Evolutionary conservation across 2,329 filamentous ascomycete genomes (phyloP), one percentile per base, ranked within the genome.

Genomic region (Calcarisporium arbuscula): DNA sequence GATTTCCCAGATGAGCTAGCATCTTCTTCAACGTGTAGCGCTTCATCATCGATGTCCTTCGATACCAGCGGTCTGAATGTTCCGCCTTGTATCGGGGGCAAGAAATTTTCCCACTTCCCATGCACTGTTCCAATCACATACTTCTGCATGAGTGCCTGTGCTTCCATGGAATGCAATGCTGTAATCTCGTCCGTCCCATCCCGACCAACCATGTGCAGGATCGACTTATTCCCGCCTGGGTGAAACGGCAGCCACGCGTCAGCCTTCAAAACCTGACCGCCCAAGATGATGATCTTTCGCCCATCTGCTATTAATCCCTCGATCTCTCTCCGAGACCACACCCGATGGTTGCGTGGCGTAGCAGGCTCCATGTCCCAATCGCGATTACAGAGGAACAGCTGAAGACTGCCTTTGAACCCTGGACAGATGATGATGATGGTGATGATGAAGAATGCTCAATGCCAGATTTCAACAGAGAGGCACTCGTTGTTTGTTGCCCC

Each of bases 51-150:
- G n/a, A n/a, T n/a, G n/a, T n/a, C n/a, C n/a, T n/a, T n/a, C n/a
- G n/a, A n/a, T n/a, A n/a, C 44, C 12, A 55, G 49, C 16, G 64
- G 60, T 45, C 81, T 74, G 58, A 89, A 94, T 39, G 72, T 70
- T 27, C 90, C 90, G 38, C 88, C 89, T 59, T 96, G 90, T 34
- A 96, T 90, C 1, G 92, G 90, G 5, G 92, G 89, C 6, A 85
- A 52, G 54, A 95, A 94, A 58, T 95, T 95, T 42, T 67, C 65
- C 92, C 92, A 98, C 41, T 65, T 68, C 19, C 86, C 85, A 52
- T 92, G 74, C 38, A 94, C 77, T 43, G 72, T 74, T 28, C 92
- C 92, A 50, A 96, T 87, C 44, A 85, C 79, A 56, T 89, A 96
- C 43, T 74, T 76, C 40, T 76, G 62, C 86, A 95, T 95, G 48